A percentile compares a stretch with the other conserved stretches of the same genome.
Conservation (phyloP, 192 early-diverging fungal species). For the Linnemannia zychae region DNA sequence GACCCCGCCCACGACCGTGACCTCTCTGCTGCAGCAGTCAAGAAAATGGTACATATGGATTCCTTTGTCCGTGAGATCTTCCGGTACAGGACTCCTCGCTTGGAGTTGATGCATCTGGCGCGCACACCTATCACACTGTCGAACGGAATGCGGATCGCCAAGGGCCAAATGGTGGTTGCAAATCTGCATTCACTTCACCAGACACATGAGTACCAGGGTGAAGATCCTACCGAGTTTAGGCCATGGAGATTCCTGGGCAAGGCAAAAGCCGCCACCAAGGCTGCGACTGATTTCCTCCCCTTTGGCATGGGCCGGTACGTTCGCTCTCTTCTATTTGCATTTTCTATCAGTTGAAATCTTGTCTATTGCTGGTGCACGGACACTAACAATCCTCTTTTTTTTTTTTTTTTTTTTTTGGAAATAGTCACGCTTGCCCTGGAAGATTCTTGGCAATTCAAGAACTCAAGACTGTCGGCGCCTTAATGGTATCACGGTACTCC, state of each 20-base stretch:
- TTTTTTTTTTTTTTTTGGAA: neutral
- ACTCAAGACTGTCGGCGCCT: slow-evolving; percentile 10
- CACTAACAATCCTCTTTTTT: neutral
- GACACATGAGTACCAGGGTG: slow-evolving; percentile 23
- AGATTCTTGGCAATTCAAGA: slow-evolving; percentile 36
- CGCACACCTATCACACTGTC: slow-evolving; percentile 42
- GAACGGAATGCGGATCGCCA: slow-evolving; percentile 49
- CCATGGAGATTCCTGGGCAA: slow-evolving; percentile 58
- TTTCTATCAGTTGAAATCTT: neutral
- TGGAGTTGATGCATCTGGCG: slow-evolving; percentile 22
- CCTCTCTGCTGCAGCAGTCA: slow-evolving; percentile 33
- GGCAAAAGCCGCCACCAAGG: slow-evolving; percentile 44
- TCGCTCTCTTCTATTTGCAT: neutral
- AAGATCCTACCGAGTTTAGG: slow-evolving; percentile 44
- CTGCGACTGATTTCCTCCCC: slow-evolving; percentile 48
- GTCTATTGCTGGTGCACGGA: neutral
- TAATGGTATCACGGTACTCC: slow-evolving; percentile 26
- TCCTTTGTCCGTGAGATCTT: slow-evolving; percentile 58
- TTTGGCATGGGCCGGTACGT: slow-evolving; percentile 63
- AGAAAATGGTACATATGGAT: slow-evolving; percentile 57
- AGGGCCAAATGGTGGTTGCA: slow-evolving; percentile 24
- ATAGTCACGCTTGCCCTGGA: slow-evolving; percentile 52
- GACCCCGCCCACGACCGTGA: slow-evolving; percentile 34
- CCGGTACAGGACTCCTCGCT: slow-evolving; percentile 27
- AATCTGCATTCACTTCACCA: slow-evolving; percentile 28